phyloP scores from a whole-genome alignment of 257 asterid genomes.

The Plantago ovata region DNA sequence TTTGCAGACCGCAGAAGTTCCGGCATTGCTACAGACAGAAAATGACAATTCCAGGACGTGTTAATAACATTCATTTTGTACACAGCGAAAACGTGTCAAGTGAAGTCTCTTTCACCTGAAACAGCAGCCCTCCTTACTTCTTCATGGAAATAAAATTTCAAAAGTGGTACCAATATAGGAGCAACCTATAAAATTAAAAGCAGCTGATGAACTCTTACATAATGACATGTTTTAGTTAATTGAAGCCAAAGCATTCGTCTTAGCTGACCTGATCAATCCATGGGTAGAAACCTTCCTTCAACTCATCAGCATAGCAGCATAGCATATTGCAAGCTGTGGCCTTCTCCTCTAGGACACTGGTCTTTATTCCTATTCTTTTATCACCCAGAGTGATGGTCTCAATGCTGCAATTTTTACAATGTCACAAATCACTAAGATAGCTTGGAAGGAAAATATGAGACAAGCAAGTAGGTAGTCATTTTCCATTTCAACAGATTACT shows the following conservation, averaged over 20 bases:
- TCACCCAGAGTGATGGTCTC: constrained; percentile 93
- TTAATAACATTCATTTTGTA: background rate
- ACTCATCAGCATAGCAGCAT: constrained; percentile 96
- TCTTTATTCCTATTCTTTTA: constrained; percentile 91
- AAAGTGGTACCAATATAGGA: constrained; percentile 78
- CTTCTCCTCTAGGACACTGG: constrained; percentile 92
- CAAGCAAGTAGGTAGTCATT: background rate
- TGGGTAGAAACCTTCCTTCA: constrained; percentile 95
- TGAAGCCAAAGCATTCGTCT: no score
- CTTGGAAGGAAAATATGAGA: background rate
- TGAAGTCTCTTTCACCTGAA: constrained; percentile 57
- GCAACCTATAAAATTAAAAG: constrained; percentile 51
- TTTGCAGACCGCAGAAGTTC: constrained; percentile 88
- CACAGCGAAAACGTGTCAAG: background rate
- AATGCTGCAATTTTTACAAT: constrained; percentile 57
- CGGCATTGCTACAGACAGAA: constrained; percentile 73
- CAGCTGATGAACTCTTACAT: no score
- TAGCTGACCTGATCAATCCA: constrained; percentile 89
- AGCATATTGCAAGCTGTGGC: constrained; percentile 99
- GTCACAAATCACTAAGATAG: background rate
- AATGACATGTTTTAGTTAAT: no score
- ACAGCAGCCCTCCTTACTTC: constrained; percentile 98
- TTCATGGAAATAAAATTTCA: constrained; percentile 93
- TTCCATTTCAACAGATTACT: background rate
- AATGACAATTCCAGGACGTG: constrained; percentile 15